Evolutionary conservation across 2,329 filamentous ascomycete genomes (phyloP).

Genomic region (Alternaria sp.): DNA sequence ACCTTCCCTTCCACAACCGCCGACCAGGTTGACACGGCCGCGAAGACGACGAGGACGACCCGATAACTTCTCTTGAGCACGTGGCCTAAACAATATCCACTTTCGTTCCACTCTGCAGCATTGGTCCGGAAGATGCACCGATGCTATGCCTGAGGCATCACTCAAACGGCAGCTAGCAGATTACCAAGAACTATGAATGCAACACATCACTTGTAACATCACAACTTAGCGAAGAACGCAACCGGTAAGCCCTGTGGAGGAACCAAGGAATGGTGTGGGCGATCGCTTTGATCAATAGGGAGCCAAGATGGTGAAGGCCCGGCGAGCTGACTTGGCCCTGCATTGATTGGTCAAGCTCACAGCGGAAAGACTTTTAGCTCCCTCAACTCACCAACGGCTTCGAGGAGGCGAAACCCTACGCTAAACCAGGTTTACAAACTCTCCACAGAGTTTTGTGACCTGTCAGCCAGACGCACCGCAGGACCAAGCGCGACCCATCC

Average conservation of each 20-base stretch:
- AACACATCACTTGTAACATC: not conserved
- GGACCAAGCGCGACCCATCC: conserved; percentile 16
- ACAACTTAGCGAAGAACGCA: conserved; percentile 6
- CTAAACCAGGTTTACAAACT: conserved; percentile 20
- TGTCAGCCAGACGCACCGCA: conserved; percentile 7
- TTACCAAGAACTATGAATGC: conserved; percentile 4
- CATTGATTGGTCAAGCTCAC: conserved; percentile 22
- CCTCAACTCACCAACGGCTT: conserved; percentile 20
- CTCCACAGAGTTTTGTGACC: conserved; percentile 1
- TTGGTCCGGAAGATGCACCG: conserved; percentile 10
- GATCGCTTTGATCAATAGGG: conserved; percentile 5
- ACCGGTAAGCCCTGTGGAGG: conserved; percentile 29
- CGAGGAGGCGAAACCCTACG: conserved; percentile 30
- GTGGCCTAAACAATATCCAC: conserved; percentile 2
- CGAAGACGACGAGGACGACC: conserved; percentile 6
- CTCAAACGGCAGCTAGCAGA: conserved; percentile 15
- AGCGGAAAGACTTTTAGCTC: conserved; percentile 9
- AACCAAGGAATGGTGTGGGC: not conserved
- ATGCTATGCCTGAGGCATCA: conserved; percentile 6
- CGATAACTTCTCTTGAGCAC: conserved; percentile 17
- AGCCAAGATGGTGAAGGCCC: conserved; percentile 25
- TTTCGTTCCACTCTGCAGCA: not conserved
- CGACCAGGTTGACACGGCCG: conserved; percentile 10
- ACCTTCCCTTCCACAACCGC: not conserved
- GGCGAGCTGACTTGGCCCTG: conserved; percentile 26